A percentile compares a stretch with the other conserved stretches of the same genome.
Evolutionary conservation across 1,284 basidiomycete species (phyloP).

Genomic region (Cryptococcus depauperatus): DNA sequence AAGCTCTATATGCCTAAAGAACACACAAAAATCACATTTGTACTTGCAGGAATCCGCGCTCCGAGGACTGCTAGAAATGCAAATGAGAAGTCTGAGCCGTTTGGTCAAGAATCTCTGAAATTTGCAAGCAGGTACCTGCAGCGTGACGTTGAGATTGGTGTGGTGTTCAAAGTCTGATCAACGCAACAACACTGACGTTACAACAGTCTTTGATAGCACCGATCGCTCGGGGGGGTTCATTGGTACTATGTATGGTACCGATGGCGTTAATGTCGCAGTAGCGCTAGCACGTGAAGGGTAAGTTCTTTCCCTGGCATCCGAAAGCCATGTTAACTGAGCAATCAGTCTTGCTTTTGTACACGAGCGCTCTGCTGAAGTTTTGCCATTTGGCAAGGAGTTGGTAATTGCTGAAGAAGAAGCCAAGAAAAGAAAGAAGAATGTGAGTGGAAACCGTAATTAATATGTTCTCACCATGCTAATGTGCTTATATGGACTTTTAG

Average conservation of each 20-base stretch:
- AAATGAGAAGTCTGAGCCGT: conserved; percentile 83
- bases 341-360: conserved; percentile 68
- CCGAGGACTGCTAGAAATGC: conserved; percentile 71
- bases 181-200: background rate
- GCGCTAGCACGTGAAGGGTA: conserved; percentile 71
- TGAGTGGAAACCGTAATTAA: conserved; percentile 43
- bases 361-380: conserved; percentile 71
- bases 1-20: conserved; percentile 88
- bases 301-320: too few relatives aligned
- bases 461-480: too few relatives aligned
- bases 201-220: conserved; percentile 61
- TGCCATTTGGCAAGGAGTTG: conserved; percentile 70
- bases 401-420: conserved; percentile 78
- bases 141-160: conserved; percentile 80
- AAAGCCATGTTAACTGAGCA: too few relatives aligned
- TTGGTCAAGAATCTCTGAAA: conserved; percentile 70
- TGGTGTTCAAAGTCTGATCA: conserved; percentile 4
- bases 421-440: conserved; percentile 66
- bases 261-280: conserved; percentile 71
- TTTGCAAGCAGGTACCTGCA: conserved; percentile 83
- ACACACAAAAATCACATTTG: conserved; percentile 80
- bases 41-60: conserved; percentile 74
- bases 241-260: conserved; percentile 67
- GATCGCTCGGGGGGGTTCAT: conserved; percentile 97
- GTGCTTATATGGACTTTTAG: too few relatives aligned